Evolutionary conservation across 495 filamentous ascomycete genomes (phyloP).

Genomic region (Aspergillus olivimuriae): DNA sequence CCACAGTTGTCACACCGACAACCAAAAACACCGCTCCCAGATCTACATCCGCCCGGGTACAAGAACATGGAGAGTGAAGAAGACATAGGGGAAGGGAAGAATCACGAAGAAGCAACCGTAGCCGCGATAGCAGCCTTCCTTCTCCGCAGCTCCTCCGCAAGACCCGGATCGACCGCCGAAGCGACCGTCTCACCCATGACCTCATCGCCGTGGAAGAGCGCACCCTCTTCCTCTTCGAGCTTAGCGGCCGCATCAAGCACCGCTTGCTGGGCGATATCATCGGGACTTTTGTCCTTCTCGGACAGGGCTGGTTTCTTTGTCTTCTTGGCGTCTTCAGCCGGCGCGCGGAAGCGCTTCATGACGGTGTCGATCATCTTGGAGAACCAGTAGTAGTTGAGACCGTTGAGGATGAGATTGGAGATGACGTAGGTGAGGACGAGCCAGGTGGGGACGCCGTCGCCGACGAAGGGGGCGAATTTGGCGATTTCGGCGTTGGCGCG

Average conservation of each 20-base stretch:
- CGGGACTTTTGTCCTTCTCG: constrained; percentile 8
- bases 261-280: constrained; percentile 27
- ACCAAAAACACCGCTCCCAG: no score
- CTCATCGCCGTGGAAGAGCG: constrained; percentile 22
- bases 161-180: constrained; percentile 19
- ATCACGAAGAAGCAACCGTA: no score
- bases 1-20: no score
- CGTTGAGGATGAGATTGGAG: constrained; percentile 75
- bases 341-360: constrained; percentile 70
- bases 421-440: constrained; percentile 68
- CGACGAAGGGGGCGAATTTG: constrained; percentile 42
- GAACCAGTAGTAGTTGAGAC: constrained; percentile 94
- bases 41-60: no score
- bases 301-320: constrained; percentile 7
- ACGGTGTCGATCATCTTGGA: constrained; percentile 93
- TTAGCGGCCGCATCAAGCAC: constrained; percentile 33
- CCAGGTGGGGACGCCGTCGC: constrained; percentile 64
- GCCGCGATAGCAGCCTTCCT: constrained; percentile 19
- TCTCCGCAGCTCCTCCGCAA: constrained; percentile 23
- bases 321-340: constrained; percentile 14
- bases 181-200: constrained; percentile 20
- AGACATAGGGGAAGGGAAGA: no score
- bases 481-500: constrained; percentile 42
- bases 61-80: no score
- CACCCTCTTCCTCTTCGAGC: constrained; percentile 30